Evolutionary conservation across 1,284 basidiomycete species (phyloP), one percentile per base, ranked within the genome.

Genomic region (Inonotus obliquus): DNA sequence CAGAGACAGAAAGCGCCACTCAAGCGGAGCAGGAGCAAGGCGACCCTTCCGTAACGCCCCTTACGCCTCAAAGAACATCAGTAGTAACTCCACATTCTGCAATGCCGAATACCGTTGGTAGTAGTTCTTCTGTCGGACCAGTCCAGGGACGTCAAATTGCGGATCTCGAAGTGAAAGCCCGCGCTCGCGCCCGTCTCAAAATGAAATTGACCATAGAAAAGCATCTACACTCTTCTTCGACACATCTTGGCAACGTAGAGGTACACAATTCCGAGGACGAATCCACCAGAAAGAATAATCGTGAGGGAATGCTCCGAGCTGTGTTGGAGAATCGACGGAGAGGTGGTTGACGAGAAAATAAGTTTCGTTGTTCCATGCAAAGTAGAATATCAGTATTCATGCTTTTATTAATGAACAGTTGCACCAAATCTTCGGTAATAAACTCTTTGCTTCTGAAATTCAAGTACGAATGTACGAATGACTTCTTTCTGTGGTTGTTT

Each of bases 131-230:
- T 38, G n/a, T n/a, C n/a, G 27, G 13, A n/a, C 14, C 21, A 29
- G 35, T 9, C 29, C 41, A 48, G 4, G 32, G 19, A 29, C 19
- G 19, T 17, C 23, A 37, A 29, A 37, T 10, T 35, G 53, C 35
- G 45, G 60, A 54, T 32, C 54, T 55, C 3, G 60, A 61, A 49
- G 45, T 52, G 5, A 55, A 63, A 39, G 37, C 59, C 41, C 57
- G 62, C 13, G 37, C 57, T 23, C 49, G 53, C 39, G 53, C 52
- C 29, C 57, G 58, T 25, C 32, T 63, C 19, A 47, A 39, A 39
- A 56, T 54, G 47, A 63, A 59, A 32, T 54, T 63, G 37, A 53
- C 57, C 17, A 35, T 54, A 21, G 61, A 53, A 39, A 63, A 54
- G 54, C 60, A 57, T 45, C 21, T 37, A 11, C 25, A 52, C 19